Evolutionary conservation across 2,329 filamentous ascomycete genomes (phyloP), one percentile per base, ranked within the genome.

Genomic region (Rhynchosporium agropyri): DNA sequence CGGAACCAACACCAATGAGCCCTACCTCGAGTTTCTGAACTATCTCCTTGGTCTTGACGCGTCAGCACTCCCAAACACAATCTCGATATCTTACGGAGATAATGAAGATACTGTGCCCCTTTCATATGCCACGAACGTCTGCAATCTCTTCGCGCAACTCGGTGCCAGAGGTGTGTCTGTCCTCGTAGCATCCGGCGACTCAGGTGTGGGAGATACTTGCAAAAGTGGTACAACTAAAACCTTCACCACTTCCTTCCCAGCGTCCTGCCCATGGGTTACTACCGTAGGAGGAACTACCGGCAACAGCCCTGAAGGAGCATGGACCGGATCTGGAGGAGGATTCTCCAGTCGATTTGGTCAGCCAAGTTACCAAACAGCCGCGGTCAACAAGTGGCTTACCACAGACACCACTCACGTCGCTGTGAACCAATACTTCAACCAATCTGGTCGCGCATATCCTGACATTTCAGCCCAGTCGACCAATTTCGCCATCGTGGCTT

Each of bases 1-100:
- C 8, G 68, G 74, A 67, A 59, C 77, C 73, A 81, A 87, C 73
- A 80, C 79, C 67, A 91, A 90, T 73, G 89, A 91, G 76, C 87
- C 87, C 0, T 90, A 89, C 74, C 77, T 89, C 1, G 80, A 80
- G 13, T 89, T 84, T 78, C 77, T 89, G 7, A 79, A 83, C 61
- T 84, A 84, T 73, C 73, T 89, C 1, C 79, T 88, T 0, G 74
- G 76, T 1, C 82, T 84, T 66, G 69, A 75, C 0, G 80, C 81
- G 64, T 69, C 75, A 26, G 74, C 81, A 59, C 77, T 90, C 1
- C 87, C 88, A 0, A 83, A 84, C 65, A 83, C 85, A 6, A 79
- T 85, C 64, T 80, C 78, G 43, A 82, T 87, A 67, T 83, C 80
- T 3, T 85, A 86, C 70, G 83, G 83, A 53, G 80, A 80, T 48